These are phyloP conservation scores for Poteriospumella lacustris DNA, from an alignment of 108 stramenopile species.

Conservation along the genomic window DNA sequence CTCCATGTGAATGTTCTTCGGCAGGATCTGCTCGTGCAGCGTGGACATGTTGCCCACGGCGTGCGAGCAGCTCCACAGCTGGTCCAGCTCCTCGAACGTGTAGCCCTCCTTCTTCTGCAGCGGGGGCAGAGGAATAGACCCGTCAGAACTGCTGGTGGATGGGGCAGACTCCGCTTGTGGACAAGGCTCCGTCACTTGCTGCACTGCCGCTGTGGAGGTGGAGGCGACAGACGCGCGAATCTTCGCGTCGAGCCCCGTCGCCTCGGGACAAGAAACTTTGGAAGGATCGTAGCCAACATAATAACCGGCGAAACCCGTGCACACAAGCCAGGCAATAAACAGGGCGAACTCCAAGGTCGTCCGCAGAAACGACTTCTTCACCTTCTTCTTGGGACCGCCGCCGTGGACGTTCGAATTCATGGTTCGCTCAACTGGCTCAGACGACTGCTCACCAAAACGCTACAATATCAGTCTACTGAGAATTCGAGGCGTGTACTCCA, in stretches of 20 bases:
- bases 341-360: neutral
- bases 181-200: neutral
- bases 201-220: neutral
- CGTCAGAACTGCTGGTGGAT: neutral
- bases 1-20: neutral
- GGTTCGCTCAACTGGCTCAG: too few species aligned
- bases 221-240: neutral
- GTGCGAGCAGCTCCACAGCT: constrained; percentile 17
- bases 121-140: neutral
- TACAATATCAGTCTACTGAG: too few species aligned
- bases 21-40: neutral
- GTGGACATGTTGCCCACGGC: neutral
- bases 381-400: too few species aligned
- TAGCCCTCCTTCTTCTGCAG: neutral
- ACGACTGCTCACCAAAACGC: too few species aligned
- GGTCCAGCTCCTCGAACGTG: constrained; percentile 1
- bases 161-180: neutral
- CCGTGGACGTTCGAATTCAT: too few species aligned
- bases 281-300: neutral
- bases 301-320: neutral
- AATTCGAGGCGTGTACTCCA: too few species aligned
- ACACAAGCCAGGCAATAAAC: neutral
- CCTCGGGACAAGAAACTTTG: too few species aligned
- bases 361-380: too few species aligned
- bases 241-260: neutral